phyloP scores from a whole-genome alignment of 73 alveolate species.

The Uronychia binucleata region DNA sequence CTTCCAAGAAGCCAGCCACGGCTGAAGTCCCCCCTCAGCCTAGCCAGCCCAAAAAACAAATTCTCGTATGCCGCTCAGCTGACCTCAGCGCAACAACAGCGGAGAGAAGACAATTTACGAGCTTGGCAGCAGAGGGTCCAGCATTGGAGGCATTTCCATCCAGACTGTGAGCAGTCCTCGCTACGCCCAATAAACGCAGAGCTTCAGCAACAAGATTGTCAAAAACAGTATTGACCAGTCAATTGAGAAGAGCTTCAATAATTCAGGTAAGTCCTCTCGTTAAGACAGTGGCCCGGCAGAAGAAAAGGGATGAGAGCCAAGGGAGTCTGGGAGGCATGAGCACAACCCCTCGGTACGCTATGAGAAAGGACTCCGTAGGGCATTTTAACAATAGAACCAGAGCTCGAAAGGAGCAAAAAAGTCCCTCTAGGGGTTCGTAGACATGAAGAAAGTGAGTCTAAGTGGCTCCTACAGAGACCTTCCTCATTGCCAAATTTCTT shows the following conservation, averaged over 20 bases:
- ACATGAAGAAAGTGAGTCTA: background rate
- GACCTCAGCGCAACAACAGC: background rate
- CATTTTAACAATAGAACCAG: background rate
- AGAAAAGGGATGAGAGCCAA: background rate
- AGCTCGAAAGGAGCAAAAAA: background rate
- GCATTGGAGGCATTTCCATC: background rate
- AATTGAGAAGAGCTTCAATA: background rate
- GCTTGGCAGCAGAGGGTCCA: background rate
- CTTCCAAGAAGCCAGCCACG: background rate
- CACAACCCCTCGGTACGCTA: background rate
- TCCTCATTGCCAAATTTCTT: background rate
- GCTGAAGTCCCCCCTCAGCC: background rate
- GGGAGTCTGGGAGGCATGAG: background rate
- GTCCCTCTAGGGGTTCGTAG: background rate
- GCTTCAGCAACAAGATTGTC: background rate
- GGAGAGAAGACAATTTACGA: background rate
- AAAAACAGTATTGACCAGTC: background rate
- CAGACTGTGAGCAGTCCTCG: constrained; percentile 1
- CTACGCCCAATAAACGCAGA: background rate
- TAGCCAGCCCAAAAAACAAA: background rate
- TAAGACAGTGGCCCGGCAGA: background rate
- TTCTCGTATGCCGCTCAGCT: background rate
- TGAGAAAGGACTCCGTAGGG: background rate
- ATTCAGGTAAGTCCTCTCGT: background rate
- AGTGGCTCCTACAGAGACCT: background rate